A percentile compares a stretch with the other conserved stretches of the same genome.
Evolutionary conservation across 192 early-diverging fungal genomes (phyloP).

Genomic region (Irineochytrium annulatum): DNA sequence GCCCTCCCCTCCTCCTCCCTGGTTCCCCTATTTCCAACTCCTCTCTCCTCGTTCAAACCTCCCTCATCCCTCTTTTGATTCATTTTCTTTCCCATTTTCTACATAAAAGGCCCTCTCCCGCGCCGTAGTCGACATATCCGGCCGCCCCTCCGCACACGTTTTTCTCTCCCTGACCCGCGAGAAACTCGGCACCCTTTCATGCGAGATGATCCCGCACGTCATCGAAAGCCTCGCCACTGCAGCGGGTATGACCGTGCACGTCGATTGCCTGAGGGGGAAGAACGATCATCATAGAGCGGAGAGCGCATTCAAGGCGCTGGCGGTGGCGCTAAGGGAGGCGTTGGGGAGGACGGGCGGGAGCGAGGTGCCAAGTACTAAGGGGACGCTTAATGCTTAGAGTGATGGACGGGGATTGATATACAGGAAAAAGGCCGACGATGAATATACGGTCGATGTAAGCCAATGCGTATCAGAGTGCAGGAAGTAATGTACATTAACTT

Average conservation of each 20-base stretch:
- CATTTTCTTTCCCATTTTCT: constrained; percentile 8
- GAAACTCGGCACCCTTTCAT: constrained; percentile 82
- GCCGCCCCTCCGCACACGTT: constrained; percentile 77
- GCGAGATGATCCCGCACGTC: constrained; percentile 99
- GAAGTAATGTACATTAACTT: no score
- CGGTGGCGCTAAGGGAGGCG: constrained; percentile 89
- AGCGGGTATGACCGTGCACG: constrained; percentile 93
- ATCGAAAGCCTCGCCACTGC: constrained; percentile 86
- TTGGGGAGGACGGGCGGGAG: constrained; percentile 80
- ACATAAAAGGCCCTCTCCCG: constrained; percentile 71
- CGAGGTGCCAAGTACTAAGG: constrained; percentile 94
- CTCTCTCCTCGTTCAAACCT: no score
- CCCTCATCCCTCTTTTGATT: constrained; percentile 6
- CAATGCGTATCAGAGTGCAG: no score
- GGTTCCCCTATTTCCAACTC: no score
- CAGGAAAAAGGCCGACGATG: no score
- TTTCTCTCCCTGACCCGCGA: constrained; percentile 88
- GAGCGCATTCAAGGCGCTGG: constrained; percentile 95
- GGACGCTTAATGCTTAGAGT: constrained; percentile 41
- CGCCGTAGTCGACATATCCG: constrained; percentile 96
- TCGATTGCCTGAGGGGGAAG: constrained; percentile 88
- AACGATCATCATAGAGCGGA: constrained; percentile 99
- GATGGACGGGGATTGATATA: no score
- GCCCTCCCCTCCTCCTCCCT: no score
- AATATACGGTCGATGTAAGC: no score